phyloP scores from a whole-genome alignment of 306 rosid genomes.

The Morella rubra region DNA sequence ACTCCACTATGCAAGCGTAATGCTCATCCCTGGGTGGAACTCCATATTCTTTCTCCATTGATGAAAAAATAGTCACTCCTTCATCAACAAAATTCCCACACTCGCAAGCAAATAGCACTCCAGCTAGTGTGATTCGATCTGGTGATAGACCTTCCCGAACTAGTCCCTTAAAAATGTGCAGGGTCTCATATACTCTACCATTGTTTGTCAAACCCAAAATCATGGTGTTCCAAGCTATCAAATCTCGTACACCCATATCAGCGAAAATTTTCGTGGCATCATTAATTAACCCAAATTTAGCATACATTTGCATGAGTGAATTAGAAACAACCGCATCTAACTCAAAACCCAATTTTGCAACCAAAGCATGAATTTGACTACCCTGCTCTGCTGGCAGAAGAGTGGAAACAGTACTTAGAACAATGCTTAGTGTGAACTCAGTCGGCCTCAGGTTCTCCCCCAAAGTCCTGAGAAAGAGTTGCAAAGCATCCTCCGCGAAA shows the following conservation, averaged over 20 bases:
- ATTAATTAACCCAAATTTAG: constrained; percentile 61
- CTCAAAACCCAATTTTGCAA: constrained; percentile 62
- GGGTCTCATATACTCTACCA: constrained; percentile 47
- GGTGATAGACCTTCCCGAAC: constrained; percentile 42
- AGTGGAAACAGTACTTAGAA: constrained; percentile 54
- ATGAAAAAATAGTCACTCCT: constrained; percentile 53
- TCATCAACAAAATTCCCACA: constrained; percentile 60
- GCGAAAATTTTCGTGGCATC: constrained; percentile 55
- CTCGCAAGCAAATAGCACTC: constrained; percentile 71
- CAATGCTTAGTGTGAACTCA: constrained; percentile 64
- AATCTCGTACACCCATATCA: constrained; percentile 50
- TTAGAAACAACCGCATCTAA: constrained; percentile 61
- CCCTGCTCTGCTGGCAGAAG: constrained; percentile 55
- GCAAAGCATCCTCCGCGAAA: constrained; percentile 49
- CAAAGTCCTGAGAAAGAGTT: constrained; percentile 55
- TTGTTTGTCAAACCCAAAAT: constrained; percentile 62
- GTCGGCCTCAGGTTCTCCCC: constrained; percentile 71
- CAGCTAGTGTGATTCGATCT: constrained; percentile 63
- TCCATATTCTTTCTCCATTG: constrained; percentile 65
- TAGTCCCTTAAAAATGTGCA: constrained; percentile 44
- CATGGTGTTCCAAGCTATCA: constrained; percentile 78
- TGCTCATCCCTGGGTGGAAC: constrained; percentile 58
- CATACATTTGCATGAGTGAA: constrained; percentile 70
- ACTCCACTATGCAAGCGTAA: constrained; percentile 49
- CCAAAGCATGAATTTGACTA: constrained; percentile 66